phyloP scores from a whole-genome alignment of 352 stramenopile genomes.

The Globisporangium cederbergense region DNA sequence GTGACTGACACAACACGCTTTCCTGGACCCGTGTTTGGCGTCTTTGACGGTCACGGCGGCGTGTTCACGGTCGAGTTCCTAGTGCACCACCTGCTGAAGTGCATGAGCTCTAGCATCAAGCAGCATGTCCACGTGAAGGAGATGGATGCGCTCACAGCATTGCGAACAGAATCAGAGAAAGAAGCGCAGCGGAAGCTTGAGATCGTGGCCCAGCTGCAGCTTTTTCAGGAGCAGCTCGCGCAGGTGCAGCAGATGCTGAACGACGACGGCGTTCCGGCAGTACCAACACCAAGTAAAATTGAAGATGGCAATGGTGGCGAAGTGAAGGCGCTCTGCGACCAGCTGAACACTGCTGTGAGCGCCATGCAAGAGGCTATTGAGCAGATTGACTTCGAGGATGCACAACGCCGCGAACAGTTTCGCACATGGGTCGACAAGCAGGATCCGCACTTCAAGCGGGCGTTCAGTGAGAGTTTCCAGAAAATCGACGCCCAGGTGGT shows the following conservation, averaged over 20 bases:
- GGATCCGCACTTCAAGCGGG: slow-evolving; percentile 26
- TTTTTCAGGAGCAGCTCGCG: slow-evolving; percentile 28
- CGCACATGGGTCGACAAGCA: slow-evolving; percentile 24
- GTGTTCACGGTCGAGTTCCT: slow-evolving; percentile 49
- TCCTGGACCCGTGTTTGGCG: slow-evolving; percentile 45
- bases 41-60: slow-evolving; percentile 65
- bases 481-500: slow-evolving; percentile 39
- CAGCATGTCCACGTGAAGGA: slow-evolving; percentile 27
- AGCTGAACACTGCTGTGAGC: slow-evolving; percentile 24
- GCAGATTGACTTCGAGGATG: slow-evolving; percentile 36
- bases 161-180: slow-evolving; percentile 15
- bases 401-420: slow-evolving; percentile 19
- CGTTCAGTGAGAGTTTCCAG: slow-evolving; percentile 38
- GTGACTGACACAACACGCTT: slow-evolving; percentile 28
- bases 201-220: slow-evolving; percentile 25
- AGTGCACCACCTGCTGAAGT: slow-evolving; percentile 38
- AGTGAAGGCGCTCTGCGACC: slow-evolving; percentile 17
- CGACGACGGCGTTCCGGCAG: not conserved
- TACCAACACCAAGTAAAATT: not conserved
- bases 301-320: slow-evolving; percentile 12
- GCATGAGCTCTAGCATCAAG: slow-evolving; percentile 22
- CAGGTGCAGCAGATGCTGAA: slow-evolving; percentile 23
- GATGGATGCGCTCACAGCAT: slow-evolving; percentile 17
- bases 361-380: slow-evolving; percentile 28
- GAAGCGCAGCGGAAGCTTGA: slow-evolving; percentile 28